These are phyloP conservation scores for Metarhizium humberi DNA, from an alignment of 2,329 filamentous ascomycete genomes.

Conservation along the genomic window DNA sequence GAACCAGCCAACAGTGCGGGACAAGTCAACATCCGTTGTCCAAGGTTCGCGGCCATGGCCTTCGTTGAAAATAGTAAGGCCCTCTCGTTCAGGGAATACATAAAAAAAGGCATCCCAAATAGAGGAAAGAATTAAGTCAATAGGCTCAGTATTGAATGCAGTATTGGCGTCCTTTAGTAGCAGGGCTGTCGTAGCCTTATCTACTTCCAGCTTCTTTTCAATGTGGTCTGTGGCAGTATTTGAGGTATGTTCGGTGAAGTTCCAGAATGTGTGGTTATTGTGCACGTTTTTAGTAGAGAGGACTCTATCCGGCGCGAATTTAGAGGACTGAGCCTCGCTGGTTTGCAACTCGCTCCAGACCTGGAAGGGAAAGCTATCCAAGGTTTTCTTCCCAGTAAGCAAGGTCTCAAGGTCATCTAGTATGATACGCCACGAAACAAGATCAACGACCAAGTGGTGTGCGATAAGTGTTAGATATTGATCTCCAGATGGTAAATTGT, in stretches of 20 bases:
- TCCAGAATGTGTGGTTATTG: slow-evolving; percentile 1
- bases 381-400: slow-evolving; percentile 14
- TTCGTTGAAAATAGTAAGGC: slow-evolving; percentile 18
- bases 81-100: slow-evolving; percentile 16
- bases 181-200: background rate
- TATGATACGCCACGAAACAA: slow-evolving; percentile 36
- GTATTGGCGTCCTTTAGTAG: slow-evolving; percentile 10
- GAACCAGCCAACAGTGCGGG: slow-evolving; percentile 19
- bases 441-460: slow-evolving; percentile 32
- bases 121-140: slow-evolving; percentile 23
- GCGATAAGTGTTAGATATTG: slow-evolving; percentile 22
- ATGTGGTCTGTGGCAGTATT: slow-evolving; percentile 4
- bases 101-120: slow-evolving; percentile 17
- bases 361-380: slow-evolving; percentile 20
- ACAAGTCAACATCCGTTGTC: background rate
- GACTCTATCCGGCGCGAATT: background rate
- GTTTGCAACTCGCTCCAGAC: slow-evolving; percentile 25
- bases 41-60: background rate
- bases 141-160: slow-evolving; percentile 18
- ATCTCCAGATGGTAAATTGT: background rate
- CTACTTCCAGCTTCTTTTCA: background rate
- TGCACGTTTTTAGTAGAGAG: background rate
- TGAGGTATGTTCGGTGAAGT: background rate
- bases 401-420: slow-evolving; percentile 32
- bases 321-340: slow-evolving; percentile 14